Base-by-base conservation (phyloP, 768 basidiomycete genomes). In the Boletus reticuloceps region DNA sequence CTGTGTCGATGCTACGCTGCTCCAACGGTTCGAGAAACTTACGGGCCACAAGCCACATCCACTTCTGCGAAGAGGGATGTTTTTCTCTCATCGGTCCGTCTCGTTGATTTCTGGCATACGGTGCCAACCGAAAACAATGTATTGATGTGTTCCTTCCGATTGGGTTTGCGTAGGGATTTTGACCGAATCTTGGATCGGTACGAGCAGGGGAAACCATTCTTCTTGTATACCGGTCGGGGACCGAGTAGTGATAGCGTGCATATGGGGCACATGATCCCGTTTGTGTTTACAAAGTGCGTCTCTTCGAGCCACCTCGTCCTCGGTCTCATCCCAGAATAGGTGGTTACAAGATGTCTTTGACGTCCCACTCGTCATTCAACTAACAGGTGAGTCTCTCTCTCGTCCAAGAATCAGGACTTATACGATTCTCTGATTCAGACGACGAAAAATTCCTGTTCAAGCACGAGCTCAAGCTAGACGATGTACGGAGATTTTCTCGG, bases 381-480 rank as follows among this genome's bases (percentile, higher is more conserved):
- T 99, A 3, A 99, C 97, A 38, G 94, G 94, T 89, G 53, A 44
- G 78, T 47, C 32, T 17, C 20, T 17, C 20, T 42, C 42, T 34
- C 36, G 14, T 19, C 22, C 37, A 14, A 11, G 40, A 20, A 57
- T 37, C 16, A 9, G 13, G 12, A 17, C 41, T 49, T 19, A 16
- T 10, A 46, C 17, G 39, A 17, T 37, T 20, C 0, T 20, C 12
- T n/a, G 36, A 12, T 8, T 39, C 62, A 92, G 97, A 99, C 66
- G 97, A 99, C 71, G 97, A 99, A 70, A 99, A 99, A 71, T 99
- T 98, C 78, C 73, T 99, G 45, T 97, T 99, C 82, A 96, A 98
- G 72, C 91, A 94, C 52, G 89, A 90, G 60, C 82, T 97, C 56
- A 95, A 92, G 69, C 80, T 91, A 36, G 92, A 98, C 60, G 88